phyloP scores from a whole-genome alignment of 2,329 filamentous ascomycete species.

The Chalara sp. region DNA sequence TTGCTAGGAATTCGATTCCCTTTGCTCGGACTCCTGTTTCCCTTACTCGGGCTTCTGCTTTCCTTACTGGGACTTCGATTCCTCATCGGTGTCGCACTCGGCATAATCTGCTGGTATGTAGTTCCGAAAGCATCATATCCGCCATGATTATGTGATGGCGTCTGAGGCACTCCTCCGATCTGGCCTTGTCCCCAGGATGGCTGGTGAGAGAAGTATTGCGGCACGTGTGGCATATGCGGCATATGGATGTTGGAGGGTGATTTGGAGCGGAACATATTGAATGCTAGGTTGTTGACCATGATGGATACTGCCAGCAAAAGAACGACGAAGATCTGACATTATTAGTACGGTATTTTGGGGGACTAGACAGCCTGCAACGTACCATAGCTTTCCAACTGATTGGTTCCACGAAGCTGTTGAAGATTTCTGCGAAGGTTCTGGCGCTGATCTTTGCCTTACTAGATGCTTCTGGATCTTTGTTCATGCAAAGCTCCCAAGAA shows the following conservation, averaged over 20 bases:
- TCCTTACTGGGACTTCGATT: conserved; percentile 24
- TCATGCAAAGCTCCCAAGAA: conserved; percentile 84
- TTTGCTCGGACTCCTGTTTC: conserved; percentile 19
- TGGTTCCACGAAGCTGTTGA: conserved; percentile 88
- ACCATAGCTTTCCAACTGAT: conserved; percentile 81
- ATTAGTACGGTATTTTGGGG: conserved; percentile 10
- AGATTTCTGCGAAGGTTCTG: conserved; percentile 82
- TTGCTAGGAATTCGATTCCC: conserved; percentile 20
- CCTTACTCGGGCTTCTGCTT: conserved; percentile 19
- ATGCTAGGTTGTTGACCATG: conserved; percentile 45
- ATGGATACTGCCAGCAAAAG: conserved; percentile 41
- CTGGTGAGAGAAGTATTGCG: conserved; percentile 9
- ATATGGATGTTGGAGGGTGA: conserved; percentile 16
- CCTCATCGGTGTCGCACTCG: conserved; percentile 17
- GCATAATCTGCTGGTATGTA: conserved; percentile 21
- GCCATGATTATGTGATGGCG: conserved; percentile 16
- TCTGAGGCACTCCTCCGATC: conserved; percentile 16
- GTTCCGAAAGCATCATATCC: conserved; percentile 16
- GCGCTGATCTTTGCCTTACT: conserved; percentile 76
- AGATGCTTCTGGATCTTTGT: conserved; percentile 69
- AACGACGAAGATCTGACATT: conserved; percentile 42
- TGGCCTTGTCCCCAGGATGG: conserved; percentile 20
- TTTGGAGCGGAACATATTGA: conserved; percentile 27
- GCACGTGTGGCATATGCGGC: conserved; percentile 19
- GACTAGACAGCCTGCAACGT: conserved; percentile 24